Base-by-base conservation (phyloP, 805 yeast genomes). In the Yamadazyma endophytica region DNA sequence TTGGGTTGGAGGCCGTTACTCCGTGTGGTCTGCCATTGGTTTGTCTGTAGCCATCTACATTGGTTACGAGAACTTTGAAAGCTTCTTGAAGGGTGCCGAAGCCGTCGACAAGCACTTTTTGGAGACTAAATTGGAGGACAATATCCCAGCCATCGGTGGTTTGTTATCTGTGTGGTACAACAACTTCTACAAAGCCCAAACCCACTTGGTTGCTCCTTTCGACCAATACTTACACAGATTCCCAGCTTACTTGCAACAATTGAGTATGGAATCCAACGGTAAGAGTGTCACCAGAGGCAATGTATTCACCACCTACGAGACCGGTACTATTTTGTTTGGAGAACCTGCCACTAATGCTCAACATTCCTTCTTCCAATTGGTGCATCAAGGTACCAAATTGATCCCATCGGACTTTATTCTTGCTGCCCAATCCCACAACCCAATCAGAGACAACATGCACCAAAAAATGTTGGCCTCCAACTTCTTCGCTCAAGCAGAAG, bases 1-100 rank as follows among this genome's bases (percentile, higher is more conserved):
- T 68, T 92, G 98, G 98, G 99, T 92, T 44, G 99, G 99, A 56
- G 99, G 99, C 58, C 83, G 99, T 67, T 92, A 92, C 80, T 92
- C 98, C n/a, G 98, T 92, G 41, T 92, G 99, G 99, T 85, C 96
- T 25, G 94, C 98, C 43, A 92, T 92, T 61, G 99, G 99, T 41
- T 77, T 92, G 50, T 85, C 96, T 17, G 90, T 92, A 43, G 95
- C 95, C 50, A 68, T 92, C 49, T 92, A 83, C 77, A 82, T 92
- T 60, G 99, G 99, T 46, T 92, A 59, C 62, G 97, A 92, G 44
- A 85, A 88, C 76, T 92, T 92, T 54, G 90, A 85, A 43, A 75
- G 75, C 39, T 87, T 92, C 77, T 74, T 92, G 54, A 84, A 82
- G 65, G 99, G 99, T 70, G 98, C 96, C 43, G 96, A 92, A 71